phyloP scores from a whole-genome alignment of 1,139 yeast species.

The Geotrichum restrictum region DNA sequence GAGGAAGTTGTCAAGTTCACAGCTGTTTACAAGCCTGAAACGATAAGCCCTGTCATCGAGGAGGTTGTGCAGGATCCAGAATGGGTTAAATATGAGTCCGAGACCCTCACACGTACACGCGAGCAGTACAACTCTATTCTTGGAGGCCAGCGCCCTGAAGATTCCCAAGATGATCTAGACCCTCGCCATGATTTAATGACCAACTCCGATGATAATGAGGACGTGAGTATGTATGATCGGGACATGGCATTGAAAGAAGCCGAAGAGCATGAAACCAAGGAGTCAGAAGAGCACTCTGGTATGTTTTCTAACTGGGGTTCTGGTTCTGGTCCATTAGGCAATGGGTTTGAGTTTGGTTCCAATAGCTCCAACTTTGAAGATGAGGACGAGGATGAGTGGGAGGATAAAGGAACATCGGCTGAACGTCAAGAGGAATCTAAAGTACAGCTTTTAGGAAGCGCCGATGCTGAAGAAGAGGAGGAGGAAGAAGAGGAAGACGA shows the following conservation, averaged over 20 bases:
- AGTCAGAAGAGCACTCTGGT: conserved; percentile 40
- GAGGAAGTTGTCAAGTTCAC: conserved; percentile 96
- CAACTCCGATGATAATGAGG: conserved; percentile 41
- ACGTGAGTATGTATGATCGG: conserved; percentile 35
- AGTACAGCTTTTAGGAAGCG: conserved; percentile 18
- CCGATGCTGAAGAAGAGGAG: conserved; percentile 24
- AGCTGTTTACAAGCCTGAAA: conserved; percentile 61
- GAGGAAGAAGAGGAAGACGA: conserved; percentile 26
- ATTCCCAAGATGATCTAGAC: conserved; percentile 41
- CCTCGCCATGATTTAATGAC: conserved; percentile 30
- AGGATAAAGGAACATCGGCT: conserved; percentile 10
- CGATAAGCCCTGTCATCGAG: conserved; percentile 58
- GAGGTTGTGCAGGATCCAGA: conserved; percentile 52
- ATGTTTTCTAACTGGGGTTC: conserved; percentile 79
- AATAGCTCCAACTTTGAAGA: conserved; percentile 55
- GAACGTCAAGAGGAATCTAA: neutral
- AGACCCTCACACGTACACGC: conserved; percentile 79
- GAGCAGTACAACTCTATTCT: conserved; percentile 93
- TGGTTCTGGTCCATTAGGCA: conserved; percentile 51
- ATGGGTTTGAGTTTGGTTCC: conserved; percentile 33
- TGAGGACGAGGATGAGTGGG: conserved; percentile 42
- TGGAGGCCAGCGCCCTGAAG: conserved; percentile 70
- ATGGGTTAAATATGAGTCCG: conserved; percentile 85
- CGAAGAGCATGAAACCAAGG: conserved; percentile 27
- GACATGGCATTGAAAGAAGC: conserved; percentile 44